These are phyloP conservation scores for Pleurotus tuoliensis DNA, from an alignment of 768 basidiomycete species.

Conservation along the genomic window DNA sequence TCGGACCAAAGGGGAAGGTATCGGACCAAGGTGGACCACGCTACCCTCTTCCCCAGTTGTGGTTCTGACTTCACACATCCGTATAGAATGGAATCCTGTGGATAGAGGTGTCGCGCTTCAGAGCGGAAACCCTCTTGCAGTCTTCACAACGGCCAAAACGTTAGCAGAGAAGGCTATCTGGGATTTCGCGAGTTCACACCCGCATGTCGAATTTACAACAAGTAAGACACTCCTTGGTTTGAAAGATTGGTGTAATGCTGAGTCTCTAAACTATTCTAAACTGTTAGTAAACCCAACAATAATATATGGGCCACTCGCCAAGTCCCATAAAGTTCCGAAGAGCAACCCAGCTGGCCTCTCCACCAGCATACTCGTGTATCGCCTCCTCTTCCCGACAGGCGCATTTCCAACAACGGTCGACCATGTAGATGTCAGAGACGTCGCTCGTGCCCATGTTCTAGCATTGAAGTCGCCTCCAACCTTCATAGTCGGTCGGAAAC, in stretches of 20 bases:
- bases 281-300: conserved; percentile 25
- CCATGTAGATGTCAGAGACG: conserved; percentile 28
- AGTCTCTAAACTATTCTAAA: not conserved
- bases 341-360: conserved; percentile 15
- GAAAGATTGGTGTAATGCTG: too few relatives aligned
- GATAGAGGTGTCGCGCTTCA: conserved; percentile 26
- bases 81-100: conserved; percentile 28
- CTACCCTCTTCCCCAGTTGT: not conserved
- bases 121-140: conserved; percentile 14
- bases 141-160: conserved; percentile 33
- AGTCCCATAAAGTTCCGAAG: conserved; percentile 15
- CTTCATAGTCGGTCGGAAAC: conserved; percentile 23
- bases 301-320: conserved; percentile 28
- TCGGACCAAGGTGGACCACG: conserved; percentile 12
- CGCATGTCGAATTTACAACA: conserved; percentile 29
- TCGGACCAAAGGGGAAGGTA: not conserved
- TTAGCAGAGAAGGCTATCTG: conserved; percentile 34
- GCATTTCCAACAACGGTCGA: conserved; percentile 13
- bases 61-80: not conserved
- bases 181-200: conserved; percentile 33
- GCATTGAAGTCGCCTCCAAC: conserved; percentile 20
- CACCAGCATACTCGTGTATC: conserved; percentile 23
- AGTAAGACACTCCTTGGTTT: conserved; percentile 16
- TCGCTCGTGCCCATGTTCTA: conserved; percentile 24
- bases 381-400: conserved; percentile 20